Conservation (phyloP, 2,329 filamentous ascomycete genomes). For the Arachnopeziza araneosa region DNA sequence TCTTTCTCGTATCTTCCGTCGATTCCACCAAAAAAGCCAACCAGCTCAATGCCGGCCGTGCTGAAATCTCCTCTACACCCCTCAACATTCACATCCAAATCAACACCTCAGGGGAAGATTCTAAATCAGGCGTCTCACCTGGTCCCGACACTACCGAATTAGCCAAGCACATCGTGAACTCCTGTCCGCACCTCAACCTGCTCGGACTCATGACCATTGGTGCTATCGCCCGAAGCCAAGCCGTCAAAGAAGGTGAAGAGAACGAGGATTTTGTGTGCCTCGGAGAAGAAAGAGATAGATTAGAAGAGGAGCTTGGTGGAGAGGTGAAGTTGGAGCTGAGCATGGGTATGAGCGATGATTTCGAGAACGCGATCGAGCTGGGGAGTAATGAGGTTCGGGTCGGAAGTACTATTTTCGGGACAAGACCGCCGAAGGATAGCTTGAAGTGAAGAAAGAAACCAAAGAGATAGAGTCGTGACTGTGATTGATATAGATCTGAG, state of each 20-base stretch:
- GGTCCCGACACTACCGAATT: conserved; percentile 54
- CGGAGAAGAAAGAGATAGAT: conserved; percentile 62
- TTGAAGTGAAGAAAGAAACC: too few species aligned
- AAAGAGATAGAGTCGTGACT: too few species aligned
- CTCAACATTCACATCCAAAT: conserved; percentile 77
- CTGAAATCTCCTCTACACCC: conserved; percentile 42
- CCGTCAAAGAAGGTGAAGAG: conserved; percentile 66
- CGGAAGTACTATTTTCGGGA: conserved; percentile 90
- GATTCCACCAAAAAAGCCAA: conserved; percentile 84
- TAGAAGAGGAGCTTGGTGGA: conserved; percentile 56
- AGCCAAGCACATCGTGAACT: conserved; percentile 62
- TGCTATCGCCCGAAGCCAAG: conserved; percentile 79
- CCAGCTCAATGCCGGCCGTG: conserved; percentile 71
- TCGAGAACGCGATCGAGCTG: conserved; percentile 76
- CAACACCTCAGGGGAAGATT: conserved; percentile 85
- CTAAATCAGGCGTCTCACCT: conserved; percentile 78
- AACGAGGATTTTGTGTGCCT: conserved; percentile 84
- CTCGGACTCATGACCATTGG: conserved; percentile 96
- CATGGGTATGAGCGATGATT: conserved; percentile 99
- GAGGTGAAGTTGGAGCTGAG: conserved; percentile 71
- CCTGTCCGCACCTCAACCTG: conserved; percentile 68
- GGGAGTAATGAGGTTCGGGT: conserved; percentile 88
- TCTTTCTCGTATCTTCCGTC: conserved; percentile 88
- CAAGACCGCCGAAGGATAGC: conserved; percentile 49
- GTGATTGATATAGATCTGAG: too few species aligned